phyloP scores from a whole-genome alignment of 495 filamentous ascomycete species.

The Diplogelasinospora grovesii region DNA sequence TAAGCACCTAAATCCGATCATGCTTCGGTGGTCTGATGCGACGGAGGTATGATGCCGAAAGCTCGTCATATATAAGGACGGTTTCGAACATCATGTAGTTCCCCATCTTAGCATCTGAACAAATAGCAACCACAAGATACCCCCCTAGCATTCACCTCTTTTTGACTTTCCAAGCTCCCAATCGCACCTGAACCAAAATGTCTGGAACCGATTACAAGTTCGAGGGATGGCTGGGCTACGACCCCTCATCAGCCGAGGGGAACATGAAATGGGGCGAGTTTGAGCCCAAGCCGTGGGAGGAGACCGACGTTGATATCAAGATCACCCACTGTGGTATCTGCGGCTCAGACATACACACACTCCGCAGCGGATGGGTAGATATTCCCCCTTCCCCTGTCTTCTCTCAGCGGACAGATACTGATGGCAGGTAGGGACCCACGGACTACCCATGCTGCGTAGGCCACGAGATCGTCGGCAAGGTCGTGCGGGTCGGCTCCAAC shows the following conservation, averaged over 20 bases:
- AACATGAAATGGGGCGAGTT: conserved; percentile 68
- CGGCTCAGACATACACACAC: conserved; percentile 69
- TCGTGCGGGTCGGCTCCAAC: conserved; percentile 60
- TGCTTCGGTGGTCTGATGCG: too few species aligned
- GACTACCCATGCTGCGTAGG: conserved; percentile 70
- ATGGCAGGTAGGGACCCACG: conserved; percentile 41
- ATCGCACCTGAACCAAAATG: conserved; percentile 12
- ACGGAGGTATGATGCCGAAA: too few species aligned
- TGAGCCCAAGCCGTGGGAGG: conserved; percentile 70
- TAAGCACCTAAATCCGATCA: too few species aligned
- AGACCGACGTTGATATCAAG: conserved; percentile 71
- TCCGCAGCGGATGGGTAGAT: conserved; percentile 63
- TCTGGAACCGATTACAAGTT: conserved; percentile 46
- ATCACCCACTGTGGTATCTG: conserved; percentile 83
- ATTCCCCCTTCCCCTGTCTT: neutral
- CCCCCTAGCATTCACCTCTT: too few species aligned
- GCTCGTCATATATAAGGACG: too few species aligned
- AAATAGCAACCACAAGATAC: too few species aligned
- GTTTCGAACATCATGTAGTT: too few species aligned
- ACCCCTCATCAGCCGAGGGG: conserved; percentile 51
- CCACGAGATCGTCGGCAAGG: conserved; percentile 79
- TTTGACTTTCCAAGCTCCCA: too few species aligned
- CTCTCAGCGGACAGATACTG: neutral
- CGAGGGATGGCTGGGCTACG: conserved; percentile 73
- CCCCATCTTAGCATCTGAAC: too few species aligned